These are phyloP conservation scores for Leptographium wingfieldii DNA, from an alignment of 2,329 filamentous ascomycete genomes.

Conservation along the genomic window DNA sequence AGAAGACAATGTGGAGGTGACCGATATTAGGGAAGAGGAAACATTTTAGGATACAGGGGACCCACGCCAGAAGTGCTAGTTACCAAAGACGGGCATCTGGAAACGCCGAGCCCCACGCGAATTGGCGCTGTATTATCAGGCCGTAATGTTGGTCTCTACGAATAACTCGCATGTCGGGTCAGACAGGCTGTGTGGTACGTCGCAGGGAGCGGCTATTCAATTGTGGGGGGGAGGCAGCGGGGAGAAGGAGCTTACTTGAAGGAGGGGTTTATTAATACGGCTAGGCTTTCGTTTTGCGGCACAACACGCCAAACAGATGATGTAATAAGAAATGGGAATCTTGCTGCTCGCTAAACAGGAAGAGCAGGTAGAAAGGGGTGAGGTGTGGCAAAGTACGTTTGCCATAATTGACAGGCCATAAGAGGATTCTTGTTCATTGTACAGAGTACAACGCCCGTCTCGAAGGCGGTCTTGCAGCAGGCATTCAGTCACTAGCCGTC, in stretches of 20 bases:
- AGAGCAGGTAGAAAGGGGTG: too few species aligned
- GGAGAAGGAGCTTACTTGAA: background rate
- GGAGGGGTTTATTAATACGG: background rate
- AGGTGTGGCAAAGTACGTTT: too few species aligned
- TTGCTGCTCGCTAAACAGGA: too few species aligned
- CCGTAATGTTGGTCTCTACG: background rate
- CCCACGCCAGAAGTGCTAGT: background rate
- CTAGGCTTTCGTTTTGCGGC: background rate
- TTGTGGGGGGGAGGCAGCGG: background rate
- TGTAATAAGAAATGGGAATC: background rate
- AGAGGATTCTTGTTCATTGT: too few species aligned
- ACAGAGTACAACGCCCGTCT: too few species aligned
- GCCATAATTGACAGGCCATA: too few species aligned
- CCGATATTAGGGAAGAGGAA: background rate
- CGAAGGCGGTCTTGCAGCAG: too few species aligned
- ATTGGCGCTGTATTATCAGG: background rate
- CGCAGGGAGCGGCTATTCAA: background rate
- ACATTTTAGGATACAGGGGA: background rate
- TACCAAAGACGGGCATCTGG: background rate
- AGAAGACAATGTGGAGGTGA: background rate
- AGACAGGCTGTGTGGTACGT: background rate
- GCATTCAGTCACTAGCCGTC: too few species aligned
- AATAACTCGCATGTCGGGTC: background rate
- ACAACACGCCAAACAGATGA: background rate
- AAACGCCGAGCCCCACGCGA: background rate